Percentiles rank a stretch among this genome's conserved stretches.
Conservation (phyloP, 1,139 yeast genomes). For the Lodderomyces theae region DNA sequence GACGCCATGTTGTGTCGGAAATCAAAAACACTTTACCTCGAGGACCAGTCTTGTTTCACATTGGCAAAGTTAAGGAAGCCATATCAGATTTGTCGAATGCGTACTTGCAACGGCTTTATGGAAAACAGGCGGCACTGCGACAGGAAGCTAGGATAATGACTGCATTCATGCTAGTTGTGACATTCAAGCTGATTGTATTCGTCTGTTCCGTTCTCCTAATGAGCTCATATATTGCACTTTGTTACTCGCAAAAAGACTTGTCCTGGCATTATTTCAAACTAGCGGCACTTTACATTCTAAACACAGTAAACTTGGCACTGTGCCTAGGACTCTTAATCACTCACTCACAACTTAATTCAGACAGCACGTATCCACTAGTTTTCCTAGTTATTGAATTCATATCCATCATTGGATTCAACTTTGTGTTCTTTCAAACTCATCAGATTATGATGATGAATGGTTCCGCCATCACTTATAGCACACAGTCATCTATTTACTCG, state of each 20-base stretch:
- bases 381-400: slow-evolving; percentile 13
- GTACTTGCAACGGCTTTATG: slow-evolving; percentile 8
- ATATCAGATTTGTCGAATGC: slow-evolving; percentile 5
- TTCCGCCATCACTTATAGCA: background rate
- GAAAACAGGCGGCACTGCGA: background rate
- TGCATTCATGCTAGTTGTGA: background rate
- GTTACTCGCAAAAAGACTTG: slow-evolving; percentile 8
- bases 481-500: slow-evolving; percentile 12
- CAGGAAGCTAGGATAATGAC: background rate
- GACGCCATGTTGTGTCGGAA: slow-evolving; percentile 2
- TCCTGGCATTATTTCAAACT: slow-evolving; percentile 13
- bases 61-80: background rate
- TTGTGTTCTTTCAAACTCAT: slow-evolving; percentile 10
- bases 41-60: slow-evolving; percentile 2
- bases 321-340: slow-evolving; percentile 7
- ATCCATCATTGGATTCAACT: slow-evolving; percentile 7
- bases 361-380: slow-evolving; percentile 2
- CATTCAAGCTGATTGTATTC: slow-evolving; percentile 7
- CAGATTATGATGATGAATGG: slow-evolving; percentile 6
- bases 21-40: slow-evolving; percentile 10
- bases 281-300: slow-evolving; percentile 5
- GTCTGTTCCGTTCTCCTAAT: slow-evolving; percentile 8
- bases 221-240: slow-evolving; percentile 5
- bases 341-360: background rate
- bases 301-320: slow-evolving; percentile 4